Percentiles rank a stretch among this genome's conserved stretches.
Evolutionary conservation across 176 grass and related monocot species (phyloP).

Genomic region (Avena insularis): DNA sequence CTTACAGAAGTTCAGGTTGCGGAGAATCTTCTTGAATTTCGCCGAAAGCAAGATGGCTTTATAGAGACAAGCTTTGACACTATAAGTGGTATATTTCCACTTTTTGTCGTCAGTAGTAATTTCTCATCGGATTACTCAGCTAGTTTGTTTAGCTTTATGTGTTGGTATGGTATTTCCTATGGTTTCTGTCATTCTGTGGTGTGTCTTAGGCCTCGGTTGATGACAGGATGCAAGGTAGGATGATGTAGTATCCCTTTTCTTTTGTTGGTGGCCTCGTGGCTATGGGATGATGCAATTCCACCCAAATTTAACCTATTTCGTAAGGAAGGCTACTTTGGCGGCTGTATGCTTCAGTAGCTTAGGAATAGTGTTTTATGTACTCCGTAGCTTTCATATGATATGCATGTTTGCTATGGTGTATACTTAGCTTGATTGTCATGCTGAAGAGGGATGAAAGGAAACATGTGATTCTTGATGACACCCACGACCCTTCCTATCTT

Average conservation of each 20-base stretch:
- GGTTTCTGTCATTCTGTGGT: neutral
- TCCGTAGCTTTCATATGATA: neutral
- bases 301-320: neutral
- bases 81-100: conserved; percentile 82
- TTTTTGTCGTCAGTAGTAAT: neutral
- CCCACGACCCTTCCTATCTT: neutral
- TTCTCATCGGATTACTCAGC: neutral
- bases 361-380: neutral
- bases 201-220: neutral
- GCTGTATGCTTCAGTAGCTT: neutral
- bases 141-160: conserved; percentile 19
- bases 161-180: neutral
- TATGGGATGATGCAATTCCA: conserved; percentile 7
- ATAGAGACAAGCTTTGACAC: conserved; percentile 97
- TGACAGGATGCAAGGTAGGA: conserved; percentile 15
- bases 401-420: conserved; percentile 7
- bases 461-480: conserved; percentile 10
- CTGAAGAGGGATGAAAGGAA: neutral
- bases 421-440: neutral
- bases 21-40: conserved; percentile 92
- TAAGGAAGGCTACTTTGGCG: neutral
- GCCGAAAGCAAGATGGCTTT: conserved; percentile 86
- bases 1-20: conserved; percentile 85
- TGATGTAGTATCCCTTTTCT: neutral
- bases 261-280: neutral